A percentile compares a stretch with the other conserved stretches of the same genome.
phyloP scores from a whole-genome alignment of 2,329 filamentous ascomycete genomes.

The Penicillium brevicompactum region DNA sequence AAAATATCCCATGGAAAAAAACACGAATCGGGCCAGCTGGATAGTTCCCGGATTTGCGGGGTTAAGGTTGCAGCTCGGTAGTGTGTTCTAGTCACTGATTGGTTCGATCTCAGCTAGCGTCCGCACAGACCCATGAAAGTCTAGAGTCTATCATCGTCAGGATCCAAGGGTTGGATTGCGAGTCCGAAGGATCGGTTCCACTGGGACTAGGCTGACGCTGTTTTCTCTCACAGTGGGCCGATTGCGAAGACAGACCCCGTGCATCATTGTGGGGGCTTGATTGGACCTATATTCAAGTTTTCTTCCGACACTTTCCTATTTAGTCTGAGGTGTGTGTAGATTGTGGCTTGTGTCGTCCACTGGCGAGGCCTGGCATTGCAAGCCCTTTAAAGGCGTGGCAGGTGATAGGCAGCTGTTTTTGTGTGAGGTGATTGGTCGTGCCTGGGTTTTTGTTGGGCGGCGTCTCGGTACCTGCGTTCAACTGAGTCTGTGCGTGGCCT shows the following conservation, averaged over 20 bases:
- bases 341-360: neutral
- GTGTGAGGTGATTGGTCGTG: too few species aligned
- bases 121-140: constrained; percentile 1
- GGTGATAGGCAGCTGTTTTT: neutral
- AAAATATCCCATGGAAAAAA: neutral
- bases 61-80: constrained; percentile 30
- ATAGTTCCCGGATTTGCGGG: constrained; percentile 19
- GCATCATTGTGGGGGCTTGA: neutral
- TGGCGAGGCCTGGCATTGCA: neutral
- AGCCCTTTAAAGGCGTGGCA: neutral
- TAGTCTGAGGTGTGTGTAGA: neutral
- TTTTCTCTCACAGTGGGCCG: neutral
- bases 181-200: neutral
- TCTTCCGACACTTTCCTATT: neutral
- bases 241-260: neutral
- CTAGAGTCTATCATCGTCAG: neutral
- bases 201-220: neutral
- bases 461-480: neutral
- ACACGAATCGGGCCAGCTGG: neutral
- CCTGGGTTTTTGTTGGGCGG: too few species aligned
- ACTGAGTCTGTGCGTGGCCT: neutral
- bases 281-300: neutral
- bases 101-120: constrained; percentile 5
- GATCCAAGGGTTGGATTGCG: too few species aligned
- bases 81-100: constrained; percentile 4